Evolutionary conservation across 2,329 filamentous ascomycete species (phyloP).

Genomic region (Harringtonia lauricola): DNA sequence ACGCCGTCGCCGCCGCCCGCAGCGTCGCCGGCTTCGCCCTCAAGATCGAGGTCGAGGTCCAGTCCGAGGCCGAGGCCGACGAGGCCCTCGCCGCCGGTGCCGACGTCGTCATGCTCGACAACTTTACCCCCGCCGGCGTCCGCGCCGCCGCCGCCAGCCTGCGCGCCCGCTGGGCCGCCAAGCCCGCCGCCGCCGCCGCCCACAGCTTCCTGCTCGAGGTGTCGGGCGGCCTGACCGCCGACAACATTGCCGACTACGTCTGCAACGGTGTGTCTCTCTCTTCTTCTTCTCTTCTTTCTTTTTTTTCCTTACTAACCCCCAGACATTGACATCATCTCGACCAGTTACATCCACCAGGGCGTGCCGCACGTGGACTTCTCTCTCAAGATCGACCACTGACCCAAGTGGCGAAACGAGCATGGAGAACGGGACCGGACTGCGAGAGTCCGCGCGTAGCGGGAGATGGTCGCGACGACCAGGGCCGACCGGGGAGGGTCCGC

Average conservation of each 20-base stretch:
- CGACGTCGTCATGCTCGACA: slow-evolving; percentile 95
- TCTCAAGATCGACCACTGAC: slow-evolving; percentile 65
- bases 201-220: slow-evolving; percentile 74
- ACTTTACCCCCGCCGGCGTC: slow-evolving; percentile 75
- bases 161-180: slow-evolving; percentile 70
- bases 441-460: no score
- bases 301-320: background rate
- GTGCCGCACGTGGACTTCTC: slow-evolving; percentile 92
- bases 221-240: slow-evolving; percentile 75
- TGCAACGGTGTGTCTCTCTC: slow-evolving; percentile 46
- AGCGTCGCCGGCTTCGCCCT: slow-evolving; percentile 77
- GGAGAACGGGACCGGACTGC: no score
- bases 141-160: slow-evolving; percentile 62
- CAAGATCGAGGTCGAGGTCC: slow-evolving; percentile 94
- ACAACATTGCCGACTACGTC: slow-evolving; percentile 77
- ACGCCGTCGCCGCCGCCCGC: slow-evolving; percentile 76
- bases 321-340: slow-evolving; percentile 93
- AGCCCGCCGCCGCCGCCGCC: no score
- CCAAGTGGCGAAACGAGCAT: no score
- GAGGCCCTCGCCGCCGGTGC: slow-evolving; percentile 85
- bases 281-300: background rate
- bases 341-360: slow-evolving; percentile 93
- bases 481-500: no score
- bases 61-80: slow-evolving; percentile 77
- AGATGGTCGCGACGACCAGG: no score